Evolutionary conservation across 2,329 filamentous ascomycete species (phyloP).

Genomic region (Lanzia echinophila): DNA sequence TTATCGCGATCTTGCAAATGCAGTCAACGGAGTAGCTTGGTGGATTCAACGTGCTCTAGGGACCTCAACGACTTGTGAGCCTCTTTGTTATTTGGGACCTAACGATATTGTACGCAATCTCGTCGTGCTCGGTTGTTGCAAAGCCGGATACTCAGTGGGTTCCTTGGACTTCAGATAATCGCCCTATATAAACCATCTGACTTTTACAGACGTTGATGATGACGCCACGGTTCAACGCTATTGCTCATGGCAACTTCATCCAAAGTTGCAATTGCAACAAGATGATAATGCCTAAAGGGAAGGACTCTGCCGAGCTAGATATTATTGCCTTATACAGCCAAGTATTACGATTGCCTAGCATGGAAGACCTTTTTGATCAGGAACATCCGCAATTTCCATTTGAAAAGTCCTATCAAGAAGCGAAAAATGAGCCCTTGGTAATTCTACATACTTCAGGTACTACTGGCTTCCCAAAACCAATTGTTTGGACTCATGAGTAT

Average conservation of each 20-base stretch:
- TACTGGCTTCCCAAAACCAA: background rate
- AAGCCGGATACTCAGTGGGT: background rate
- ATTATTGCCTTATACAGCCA: background rate
- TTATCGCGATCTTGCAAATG: background rate
- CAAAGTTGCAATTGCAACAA: background rate
- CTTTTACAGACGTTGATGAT: background rate
- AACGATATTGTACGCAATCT: background rate
- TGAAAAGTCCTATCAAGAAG: background rate
- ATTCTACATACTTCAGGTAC: background rate
- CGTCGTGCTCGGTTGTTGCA: background rate
- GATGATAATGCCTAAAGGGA: background rate
- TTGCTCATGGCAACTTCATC: background rate
- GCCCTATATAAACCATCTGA: background rate
- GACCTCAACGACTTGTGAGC: background rate
- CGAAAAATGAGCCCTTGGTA: background rate
- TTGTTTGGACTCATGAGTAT: background rate
- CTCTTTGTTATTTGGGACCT: background rate
- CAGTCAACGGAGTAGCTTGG: background rate
- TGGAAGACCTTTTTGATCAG: background rate
- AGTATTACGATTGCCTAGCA: background rate
- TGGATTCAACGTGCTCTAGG: background rate
- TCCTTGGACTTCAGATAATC: background rate
- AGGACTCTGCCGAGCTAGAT: background rate
- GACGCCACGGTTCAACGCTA: background rate
- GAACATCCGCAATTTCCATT: background rate